A percentile compares a stretch with the other conserved stretches of the same genome.
These are phyloP conservation scores for Torrubiella hemipterigena DNA, from an alignment of 2,329 filamentous ascomycete species.

Conservation along the genomic window DNA sequence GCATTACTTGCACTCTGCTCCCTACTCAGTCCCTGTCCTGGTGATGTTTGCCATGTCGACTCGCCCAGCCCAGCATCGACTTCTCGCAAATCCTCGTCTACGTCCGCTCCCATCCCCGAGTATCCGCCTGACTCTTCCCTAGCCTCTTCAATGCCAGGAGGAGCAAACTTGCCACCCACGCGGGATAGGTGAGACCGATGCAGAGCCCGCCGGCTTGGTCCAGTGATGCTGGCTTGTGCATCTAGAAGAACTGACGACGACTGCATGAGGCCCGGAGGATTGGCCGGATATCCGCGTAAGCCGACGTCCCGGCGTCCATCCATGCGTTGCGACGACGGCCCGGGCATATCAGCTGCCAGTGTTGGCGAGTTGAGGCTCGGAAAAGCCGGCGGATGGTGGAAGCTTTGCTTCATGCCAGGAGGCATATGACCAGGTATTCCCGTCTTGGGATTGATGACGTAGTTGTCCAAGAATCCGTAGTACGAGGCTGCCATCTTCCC, in stretches of 20 bases:
- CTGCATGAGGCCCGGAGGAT: slow-evolving; percentile 26
- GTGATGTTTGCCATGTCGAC: slow-evolving; percentile 48
- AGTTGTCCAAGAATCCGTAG: slow-evolving; percentile 89
- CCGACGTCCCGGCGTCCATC: no score
- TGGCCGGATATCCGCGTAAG: no score
- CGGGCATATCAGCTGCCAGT: slow-evolving; percentile 43
- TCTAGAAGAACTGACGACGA: slow-evolving; percentile 60
- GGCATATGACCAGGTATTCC: slow-evolving; percentile 50
- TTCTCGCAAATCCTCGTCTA: slow-evolving; percentile 41
- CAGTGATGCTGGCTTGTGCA: slow-evolving; percentile 56
- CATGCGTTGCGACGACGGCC: no score
- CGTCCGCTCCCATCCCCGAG: slow-evolving; percentile 44
- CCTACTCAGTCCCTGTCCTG: slow-evolving; percentile 35
- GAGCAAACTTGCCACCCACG: slow-evolving; percentile 33
- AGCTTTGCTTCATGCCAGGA: slow-evolving; percentile 39
- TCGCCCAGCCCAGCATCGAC: slow-evolving; percentile 37
- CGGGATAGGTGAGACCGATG: slow-evolving; percentile 32
- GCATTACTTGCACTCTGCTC: slow-evolving; percentile 36
- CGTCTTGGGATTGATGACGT: slow-evolving; percentile 62
- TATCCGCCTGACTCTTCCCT: slow-evolving; percentile 30
- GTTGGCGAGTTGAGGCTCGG: slow-evolving; percentile 57
- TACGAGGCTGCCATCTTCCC: slow-evolving; percentile 98
- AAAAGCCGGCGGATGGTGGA: slow-evolving; percentile 66
- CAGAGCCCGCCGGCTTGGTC: slow-evolving; percentile 30
- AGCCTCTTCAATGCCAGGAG: slow-evolving; percentile 43